Evolutionary conservation across 1,284 basidiomycete species (phyloP), one percentile per base, ranked within the genome.

Genomic region (Ustilago trichophora): DNA sequence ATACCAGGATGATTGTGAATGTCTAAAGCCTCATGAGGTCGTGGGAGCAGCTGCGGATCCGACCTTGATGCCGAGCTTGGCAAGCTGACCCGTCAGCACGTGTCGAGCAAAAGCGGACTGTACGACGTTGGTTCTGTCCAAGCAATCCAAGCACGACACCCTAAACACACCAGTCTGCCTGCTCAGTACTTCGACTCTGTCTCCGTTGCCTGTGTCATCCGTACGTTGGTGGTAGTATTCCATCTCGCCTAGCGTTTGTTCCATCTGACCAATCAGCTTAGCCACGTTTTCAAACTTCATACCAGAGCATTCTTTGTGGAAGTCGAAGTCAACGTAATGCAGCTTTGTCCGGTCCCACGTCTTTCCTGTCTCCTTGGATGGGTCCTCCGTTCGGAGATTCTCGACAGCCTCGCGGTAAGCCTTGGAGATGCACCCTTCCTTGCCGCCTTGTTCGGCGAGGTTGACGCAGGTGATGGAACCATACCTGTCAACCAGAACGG

Each of bases 121-220:
- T 0, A 97, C 89, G 69, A 96, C 96, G 80, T 99, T 99, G 8
- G 96, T 99, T 31, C 96, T 88, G 80, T 98, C 95, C 57, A 98
- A 84, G 81, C 93, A 97, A 80, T 98, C 95, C 45, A 98, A 84
- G 81, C 95, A 99, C 78, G 98, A 98, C 10, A 90, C 91, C 48
- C 96, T 85, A 82, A 98, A 97, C 5, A 92, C 87, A 3, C 96
- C 96, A 45, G 87, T 87, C 79, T 99, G 96, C 25, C 22, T 37
- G 34, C 38, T 38, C 3, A 62, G 7, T 21, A 73, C 56, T 27
- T 56, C 24, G n/a, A 47, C 40, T 57, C 92, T 89, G 31, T 93
- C 93, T 78, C 6, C 7, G 12, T 96, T 85, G 34, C 76, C 80
- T 12, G n/a, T 32, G 4, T 24, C 45, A 8, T 3, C 18, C n/a